phyloP scores from a whole-genome alignment of 768 basidiomycete genomes.

The Leccinum disarticulatum region DNA sequence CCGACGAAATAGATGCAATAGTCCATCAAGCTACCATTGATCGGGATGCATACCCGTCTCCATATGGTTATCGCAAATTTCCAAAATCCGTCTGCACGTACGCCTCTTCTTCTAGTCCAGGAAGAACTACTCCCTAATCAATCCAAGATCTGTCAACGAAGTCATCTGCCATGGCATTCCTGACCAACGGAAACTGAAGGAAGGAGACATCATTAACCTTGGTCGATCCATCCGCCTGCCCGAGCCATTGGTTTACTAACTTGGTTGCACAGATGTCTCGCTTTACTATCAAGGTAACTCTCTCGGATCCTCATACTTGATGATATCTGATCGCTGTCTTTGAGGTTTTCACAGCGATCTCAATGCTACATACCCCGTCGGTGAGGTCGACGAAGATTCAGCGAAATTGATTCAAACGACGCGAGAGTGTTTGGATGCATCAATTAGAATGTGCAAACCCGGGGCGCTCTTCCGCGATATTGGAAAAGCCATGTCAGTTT shows the following conservation, averaged over 20 bases:
- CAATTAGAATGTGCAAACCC: conserved; percentile 93
- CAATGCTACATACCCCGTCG: conserved; percentile 92
- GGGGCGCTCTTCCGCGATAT: conserved; percentile 87
- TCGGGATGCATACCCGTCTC: conserved; percentile 90
- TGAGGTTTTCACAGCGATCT: conserved; percentile 89
- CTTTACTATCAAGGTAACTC: conserved; percentile 71
- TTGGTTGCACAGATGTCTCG: conserved; percentile 58
- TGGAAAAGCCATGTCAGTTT: conserved; percentile 77
- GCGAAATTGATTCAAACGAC: conserved; percentile 79
- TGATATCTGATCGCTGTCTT: not conserved
- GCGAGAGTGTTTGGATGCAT: conserved; percentile 80
- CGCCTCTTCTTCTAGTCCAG: conserved; percentile 32
- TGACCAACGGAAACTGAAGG: conserved; percentile 75
- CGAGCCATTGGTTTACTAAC: conserved; percentile 19
- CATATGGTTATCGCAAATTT: conserved; percentile 86
- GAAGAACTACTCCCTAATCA: conserved; percentile 2
- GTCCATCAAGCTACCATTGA: conserved; percentile 92
- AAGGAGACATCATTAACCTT: conserved; percentile 97
- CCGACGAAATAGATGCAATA: conserved; percentile 91
- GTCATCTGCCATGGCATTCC: conserved; percentile 97
- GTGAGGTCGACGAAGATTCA: conserved; percentile 80
- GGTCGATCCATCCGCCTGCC: conserved; percentile 44
- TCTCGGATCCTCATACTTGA: conserved; percentile 4
- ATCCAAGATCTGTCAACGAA: conserved; percentile 82
- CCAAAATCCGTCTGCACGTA: conserved; percentile 98